Evolutionary conservation across 768 basidiomycete species (phyloP).

Genomic region (Lanmaoa rubissima): DNA sequence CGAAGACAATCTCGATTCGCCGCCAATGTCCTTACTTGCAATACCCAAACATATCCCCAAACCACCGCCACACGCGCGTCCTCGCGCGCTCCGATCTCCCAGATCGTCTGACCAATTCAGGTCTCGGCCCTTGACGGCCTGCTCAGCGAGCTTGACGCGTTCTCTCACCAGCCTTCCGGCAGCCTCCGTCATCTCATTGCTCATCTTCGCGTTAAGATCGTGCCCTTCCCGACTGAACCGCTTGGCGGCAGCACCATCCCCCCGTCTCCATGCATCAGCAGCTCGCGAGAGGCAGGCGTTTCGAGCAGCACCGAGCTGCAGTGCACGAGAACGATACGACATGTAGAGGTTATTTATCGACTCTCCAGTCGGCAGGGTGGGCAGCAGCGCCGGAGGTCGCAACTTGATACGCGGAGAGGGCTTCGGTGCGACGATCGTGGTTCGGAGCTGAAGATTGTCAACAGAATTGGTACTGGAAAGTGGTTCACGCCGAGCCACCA

Average conservation of each 20-base stretch:
- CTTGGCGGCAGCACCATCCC: constrained; percentile 95
- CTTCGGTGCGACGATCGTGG: constrained; percentile 72
- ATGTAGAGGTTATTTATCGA: constrained; percentile 80
- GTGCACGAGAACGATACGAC: constrained; percentile 80
- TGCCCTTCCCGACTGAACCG: constrained; percentile 92
- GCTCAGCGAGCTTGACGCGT: constrained; percentile 70
- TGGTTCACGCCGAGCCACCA: constrained; percentile 52
- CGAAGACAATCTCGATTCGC: constrained; percentile 56
- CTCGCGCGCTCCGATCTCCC: constrained; percentile 70
- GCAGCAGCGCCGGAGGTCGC: constrained; percentile 77
- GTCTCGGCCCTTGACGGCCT: constrained; percentile 71
- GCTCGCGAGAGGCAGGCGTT: constrained; percentile 94
- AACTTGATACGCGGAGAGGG: constrained; percentile 85
- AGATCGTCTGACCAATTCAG: constrained; percentile 80
- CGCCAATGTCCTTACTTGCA: constrained; percentile 54
- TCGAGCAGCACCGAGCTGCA: constrained; percentile 90
- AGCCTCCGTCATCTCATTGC: constrained; percentile 78
- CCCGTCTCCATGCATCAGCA: constrained; percentile 93
- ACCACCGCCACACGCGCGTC: constrained; percentile 75
- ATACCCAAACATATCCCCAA: constrained; percentile 89
- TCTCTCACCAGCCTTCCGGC: constrained; percentile 85
- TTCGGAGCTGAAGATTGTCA: constrained; percentile 62
- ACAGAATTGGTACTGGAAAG: constrained; percentile 50
- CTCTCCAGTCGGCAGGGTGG: constrained; percentile 86
- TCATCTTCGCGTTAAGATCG: constrained; percentile 90